Base-by-base conservation (phyloP, 345 rosid species). In the Laguncularia racemosa region DNA sequence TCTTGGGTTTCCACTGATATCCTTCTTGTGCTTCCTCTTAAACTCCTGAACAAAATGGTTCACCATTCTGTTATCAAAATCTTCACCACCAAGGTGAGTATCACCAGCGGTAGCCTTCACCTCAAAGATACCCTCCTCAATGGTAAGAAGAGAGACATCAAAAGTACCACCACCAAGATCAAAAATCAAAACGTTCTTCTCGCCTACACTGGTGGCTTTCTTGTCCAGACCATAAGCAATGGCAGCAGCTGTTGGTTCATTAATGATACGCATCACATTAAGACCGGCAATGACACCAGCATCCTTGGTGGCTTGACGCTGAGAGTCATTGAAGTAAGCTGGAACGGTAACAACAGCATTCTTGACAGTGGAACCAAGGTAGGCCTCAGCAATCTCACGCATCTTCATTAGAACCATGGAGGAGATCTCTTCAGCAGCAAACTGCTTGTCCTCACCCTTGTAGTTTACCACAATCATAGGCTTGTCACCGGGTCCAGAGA, bases 81-180 rank as follows among this genome's bases (percentile, higher is more conserved):
- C 89, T 54, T 84, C 91, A 44, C 91, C 91, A 23, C 91, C 91
- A 50, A 84, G 85, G 54, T 84, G 91, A 6, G 91, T 84, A 62
- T 84, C 91, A 16, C 88, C 91, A 15, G 91, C 91, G 0, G 91
- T 84, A 3, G 91, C 81, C 67, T 84, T 84, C 1, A 84, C 91
- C 65, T 84, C 91, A 49, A 84, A 84, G 61, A 84, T 84, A 69
- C 91, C 91, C 61, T 82, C 91, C 44, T 82, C 91, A 52, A 85
- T 85, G n/a, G 91, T 82, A 0, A 85, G 78, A 70, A 85, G 91
- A 47, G 91, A 85, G 28, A 85, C 91, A 78, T 85, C 91, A 14
- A 85, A 84, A 13, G 90, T 84, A 67, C 89, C 89, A 57, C 90
- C 90, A 57, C 89, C 89, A 40, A 84, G 87, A 76, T 84, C 91